Conservation (phyloP, 2,329 filamentous ascomycete species). For the Arthrobotrys sphaeroides region DNA sequence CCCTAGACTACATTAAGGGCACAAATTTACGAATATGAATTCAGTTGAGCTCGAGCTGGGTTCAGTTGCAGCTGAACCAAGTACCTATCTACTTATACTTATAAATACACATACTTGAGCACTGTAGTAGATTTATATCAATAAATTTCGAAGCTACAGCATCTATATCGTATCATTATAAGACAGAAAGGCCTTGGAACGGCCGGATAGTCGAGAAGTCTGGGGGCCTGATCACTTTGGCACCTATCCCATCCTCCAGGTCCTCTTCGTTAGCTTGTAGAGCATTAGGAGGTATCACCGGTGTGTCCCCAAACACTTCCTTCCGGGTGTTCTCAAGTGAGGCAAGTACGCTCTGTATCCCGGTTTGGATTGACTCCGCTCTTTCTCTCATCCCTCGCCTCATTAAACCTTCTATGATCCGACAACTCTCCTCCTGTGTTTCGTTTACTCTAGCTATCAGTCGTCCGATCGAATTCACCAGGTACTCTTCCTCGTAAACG, state of each 20-base stretch:
- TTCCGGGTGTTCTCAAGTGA: slow-evolving; percentile 65
- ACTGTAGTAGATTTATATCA: background rate
- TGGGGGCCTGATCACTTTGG: slow-evolving; percentile 11
- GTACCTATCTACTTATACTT: too few species aligned
- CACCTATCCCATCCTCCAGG: slow-evolving; percentile 35
- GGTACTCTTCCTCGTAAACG: slow-evolving; percentile 97
- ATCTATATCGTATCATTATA: too few species aligned
- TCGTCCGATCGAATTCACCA: slow-evolving; percentile 84
- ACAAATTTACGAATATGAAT: too few species aligned
- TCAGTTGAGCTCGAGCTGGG: too few species aligned
- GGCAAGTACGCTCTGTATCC: slow-evolving; percentile 77
- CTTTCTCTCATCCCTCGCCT: slow-evolving; percentile 87
- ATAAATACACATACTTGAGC: too few species aligned
- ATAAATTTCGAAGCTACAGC: background rate
- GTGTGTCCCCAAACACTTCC: slow-evolving; percentile 72
- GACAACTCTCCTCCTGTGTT: slow-evolving; percentile 75
- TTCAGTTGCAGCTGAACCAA: too few species aligned
- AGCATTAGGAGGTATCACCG: slow-evolving; percentile 51
- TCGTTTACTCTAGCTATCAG: slow-evolving; percentile 83
- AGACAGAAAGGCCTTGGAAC: slow-evolving; percentile 20
- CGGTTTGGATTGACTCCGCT: slow-evolving; percentile 77
- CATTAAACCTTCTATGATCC: slow-evolving; percentile 79
- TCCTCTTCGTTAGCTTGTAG: slow-evolving; percentile 57
- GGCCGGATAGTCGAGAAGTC: slow-evolving; percentile 36
- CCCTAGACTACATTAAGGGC: too few species aligned